These are phyloP conservation scores for Paecilomyces fulvus DNA, from an alignment of 2,329 filamentous ascomycete species.

Conservation along the genomic window DNA sequence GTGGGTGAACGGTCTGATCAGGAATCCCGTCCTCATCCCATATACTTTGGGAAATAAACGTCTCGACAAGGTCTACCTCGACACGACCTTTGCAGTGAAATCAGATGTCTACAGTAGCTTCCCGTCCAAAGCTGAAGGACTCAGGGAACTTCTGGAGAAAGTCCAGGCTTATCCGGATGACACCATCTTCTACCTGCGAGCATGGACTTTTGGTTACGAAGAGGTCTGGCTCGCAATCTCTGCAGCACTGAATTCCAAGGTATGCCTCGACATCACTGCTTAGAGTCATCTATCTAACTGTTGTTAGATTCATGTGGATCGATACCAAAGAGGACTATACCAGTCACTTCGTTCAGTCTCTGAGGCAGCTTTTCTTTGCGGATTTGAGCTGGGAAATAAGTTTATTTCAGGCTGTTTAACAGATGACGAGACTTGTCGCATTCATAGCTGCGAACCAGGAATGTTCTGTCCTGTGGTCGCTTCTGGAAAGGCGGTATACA, in stretches of 20 bases:
- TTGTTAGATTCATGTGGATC: constrained; percentile 65
- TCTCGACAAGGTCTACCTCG: constrained; percentile 77
- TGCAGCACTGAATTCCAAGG: constrained; percentile 56
- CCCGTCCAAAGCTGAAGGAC: constrained; percentile 62
- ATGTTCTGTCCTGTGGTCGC: constrained; percentile 35
- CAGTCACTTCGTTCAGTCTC: constrained; percentile 48
- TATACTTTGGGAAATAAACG: constrained; percentile 59
- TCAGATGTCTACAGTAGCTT: constrained; percentile 44
- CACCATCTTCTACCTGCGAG: constrained; percentile 73
- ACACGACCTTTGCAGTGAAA: constrained; percentile 66
- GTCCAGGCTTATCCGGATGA: constrained; percentile 59
- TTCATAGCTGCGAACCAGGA: constrained; percentile 82
- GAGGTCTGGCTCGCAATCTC: constrained; percentile 82
- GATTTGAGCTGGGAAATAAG: constrained; percentile 67
- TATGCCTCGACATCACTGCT: constrained; percentile 21
- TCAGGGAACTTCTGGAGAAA: constrained; percentile 63
- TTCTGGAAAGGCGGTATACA: constrained; percentile 55
- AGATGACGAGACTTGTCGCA: constrained; percentile 48
- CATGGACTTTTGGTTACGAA: constrained; percentile 92
- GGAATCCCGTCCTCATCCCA: constrained; percentile 65
- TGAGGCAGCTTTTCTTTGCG: constrained; percentile 61
- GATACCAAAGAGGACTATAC: constrained; percentile 71
- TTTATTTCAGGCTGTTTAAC: constrained; percentile 65
- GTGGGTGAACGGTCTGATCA: constrained; percentile 67
- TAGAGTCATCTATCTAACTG: constrained; percentile 6